Evolutionary conservation across 345 rosid species (phyloP).

Genomic region (Salix caprea): DNA sequence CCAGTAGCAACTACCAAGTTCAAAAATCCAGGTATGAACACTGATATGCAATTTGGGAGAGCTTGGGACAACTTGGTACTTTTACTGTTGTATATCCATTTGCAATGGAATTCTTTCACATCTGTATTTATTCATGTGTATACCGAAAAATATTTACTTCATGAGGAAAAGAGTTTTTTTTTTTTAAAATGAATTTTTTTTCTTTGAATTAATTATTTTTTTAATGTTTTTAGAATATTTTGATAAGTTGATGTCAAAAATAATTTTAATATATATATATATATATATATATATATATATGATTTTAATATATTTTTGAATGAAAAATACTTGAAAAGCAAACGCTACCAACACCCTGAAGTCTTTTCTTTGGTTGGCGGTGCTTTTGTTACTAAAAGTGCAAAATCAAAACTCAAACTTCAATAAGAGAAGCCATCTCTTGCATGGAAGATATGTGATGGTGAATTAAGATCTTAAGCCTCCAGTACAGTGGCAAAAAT

Average conservation of each 20-base stretch:
- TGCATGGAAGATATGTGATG: conserved; percentile 4
- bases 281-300: too few species aligned
- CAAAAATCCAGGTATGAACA: not conserved
- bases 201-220: too few species aligned
- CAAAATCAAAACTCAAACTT: not conserved
- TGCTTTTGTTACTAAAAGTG: not conserved
- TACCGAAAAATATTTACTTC: not conserved
- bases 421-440: conserved; percentile 10
- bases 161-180: not conserved
- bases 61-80: not conserved
- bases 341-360: too few species aligned
- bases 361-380: too few species aligned
- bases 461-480: not conserved
- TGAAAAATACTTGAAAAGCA: too few species aligned
- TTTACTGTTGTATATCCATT: not conserved
- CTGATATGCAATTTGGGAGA: not conserved
- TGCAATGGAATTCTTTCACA: not conserved
- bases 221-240: too few species aligned
- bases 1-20: not conserved
- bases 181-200: too few species aligned
- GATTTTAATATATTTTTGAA: too few species aligned
- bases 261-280: too few species aligned
- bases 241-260: too few species aligned
- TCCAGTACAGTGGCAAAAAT: not conserved
- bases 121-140: not conserved